A percentile compares a stretch with the other conserved stretches of the same genome.
Evolutionary conservation across 352 stramenopile genomes (phyloP).

Genomic region (Phytophthora kernoviae): DNA sequence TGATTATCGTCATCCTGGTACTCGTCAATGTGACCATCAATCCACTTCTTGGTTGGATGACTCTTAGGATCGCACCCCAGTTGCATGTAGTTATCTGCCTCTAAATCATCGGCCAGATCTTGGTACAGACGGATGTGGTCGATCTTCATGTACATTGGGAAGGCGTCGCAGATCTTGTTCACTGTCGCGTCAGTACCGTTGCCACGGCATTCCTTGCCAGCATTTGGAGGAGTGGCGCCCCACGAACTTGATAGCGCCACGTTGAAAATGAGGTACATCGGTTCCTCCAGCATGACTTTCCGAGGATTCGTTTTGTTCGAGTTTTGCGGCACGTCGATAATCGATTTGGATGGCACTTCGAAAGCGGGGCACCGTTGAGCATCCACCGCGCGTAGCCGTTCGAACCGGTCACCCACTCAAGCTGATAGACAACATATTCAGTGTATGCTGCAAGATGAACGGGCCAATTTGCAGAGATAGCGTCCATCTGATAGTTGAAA

Average conservation of each 20-base stretch:
- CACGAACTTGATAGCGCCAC: conserved; percentile 90
- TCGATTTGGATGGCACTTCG: conserved; percentile 60
- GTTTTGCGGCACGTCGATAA: conserved; percentile 50
- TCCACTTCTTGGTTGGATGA: conserved; percentile 65
- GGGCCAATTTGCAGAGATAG: conserved; percentile 72
- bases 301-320: conserved; percentile 31
- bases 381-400: conserved; percentile 52
- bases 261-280: conserved; percentile 93
- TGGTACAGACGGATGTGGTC: conserved; percentile 67
- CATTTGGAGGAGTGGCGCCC: conserved; percentile 30
- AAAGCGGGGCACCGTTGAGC: conserved; percentile 80
- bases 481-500: conserved; percentile 36
- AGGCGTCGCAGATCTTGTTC: conserved; percentile 61
- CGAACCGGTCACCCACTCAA: conserved; percentile 39
- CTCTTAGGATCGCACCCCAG: conserved; percentile 50
- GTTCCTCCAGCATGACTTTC: conserved; percentile 92
- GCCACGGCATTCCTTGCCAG: conserved; percentile 23
- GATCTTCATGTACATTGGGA: conserved; percentile 71
- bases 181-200: conserved; percentile 30
- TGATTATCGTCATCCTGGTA: conserved; percentile 63
- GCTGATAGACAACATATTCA: conserved; percentile 39
- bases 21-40: conserved; percentile 57
- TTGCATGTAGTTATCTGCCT: conserved; percentile 57
- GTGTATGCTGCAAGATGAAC: conserved; percentile 68
- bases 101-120: conserved; percentile 38